Evolutionary conservation across 1,284 basidiomycete species (phyloP).

Genomic region (Naganishia sp.): DNA sequence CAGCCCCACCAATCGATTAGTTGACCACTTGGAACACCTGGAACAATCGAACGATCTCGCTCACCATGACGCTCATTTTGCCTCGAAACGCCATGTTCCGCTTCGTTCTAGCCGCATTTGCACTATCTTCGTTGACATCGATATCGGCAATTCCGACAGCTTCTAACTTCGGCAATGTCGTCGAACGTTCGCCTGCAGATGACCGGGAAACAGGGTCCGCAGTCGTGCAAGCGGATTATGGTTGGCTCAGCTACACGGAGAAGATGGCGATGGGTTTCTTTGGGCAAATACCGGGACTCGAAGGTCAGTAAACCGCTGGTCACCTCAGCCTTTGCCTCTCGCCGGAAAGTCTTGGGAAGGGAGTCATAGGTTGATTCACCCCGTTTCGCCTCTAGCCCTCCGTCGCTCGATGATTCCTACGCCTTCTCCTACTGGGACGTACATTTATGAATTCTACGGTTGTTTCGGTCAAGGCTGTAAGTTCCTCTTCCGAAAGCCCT

Average conservation of each 20-base stretch:
- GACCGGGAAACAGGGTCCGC: too few species aligned
- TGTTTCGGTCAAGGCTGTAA: slow-evolving; percentile 24
- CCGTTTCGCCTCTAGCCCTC: neutral
- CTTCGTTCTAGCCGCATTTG: slow-evolving; percentile 45
- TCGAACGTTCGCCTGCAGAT: too few species aligned
- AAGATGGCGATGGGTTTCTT: slow-evolving; percentile 18
- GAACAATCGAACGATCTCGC: neutral
- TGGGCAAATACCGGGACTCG: slow-evolving; percentile 13
- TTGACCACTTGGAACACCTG: neutral
- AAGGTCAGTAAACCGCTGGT: slow-evolving; percentile 1
- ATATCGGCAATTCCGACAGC: slow-evolving; percentile 1
- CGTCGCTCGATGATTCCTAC: slow-evolving; percentile 14
- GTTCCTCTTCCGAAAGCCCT: neutral
- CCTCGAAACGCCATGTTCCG: slow-evolving; percentile 78
- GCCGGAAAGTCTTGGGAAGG: neutral
- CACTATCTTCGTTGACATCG: slow-evolving; percentile 1
- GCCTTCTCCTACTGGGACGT: slow-evolving; percentile 13
- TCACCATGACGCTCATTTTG: neutral
- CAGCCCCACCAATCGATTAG: neutral
- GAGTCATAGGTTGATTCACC: neutral
- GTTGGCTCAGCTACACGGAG: slow-evolving; percentile 16
- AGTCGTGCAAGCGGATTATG: neutral
- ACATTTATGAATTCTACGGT: slow-evolving; percentile 26
- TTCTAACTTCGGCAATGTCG: too few species aligned
- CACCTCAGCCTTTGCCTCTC: neutral